A percentile compares a stretch with the other conserved stretches of the same genome.
Evolutionary conservation across 306 rosid species (phyloP).

Genomic region (Dryas drummondii): DNA sequence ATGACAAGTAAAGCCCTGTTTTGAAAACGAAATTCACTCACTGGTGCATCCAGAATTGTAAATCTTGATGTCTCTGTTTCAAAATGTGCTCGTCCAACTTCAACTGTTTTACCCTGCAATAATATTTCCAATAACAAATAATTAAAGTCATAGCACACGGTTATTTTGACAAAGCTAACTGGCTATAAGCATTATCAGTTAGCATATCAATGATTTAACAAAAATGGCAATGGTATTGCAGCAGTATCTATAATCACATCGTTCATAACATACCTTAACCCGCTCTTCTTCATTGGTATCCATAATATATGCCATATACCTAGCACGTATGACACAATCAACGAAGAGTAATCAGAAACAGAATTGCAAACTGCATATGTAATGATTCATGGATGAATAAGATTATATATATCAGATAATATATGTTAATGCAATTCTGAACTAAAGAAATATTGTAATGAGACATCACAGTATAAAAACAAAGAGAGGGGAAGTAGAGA

Average conservation of each 20-base stretch:
- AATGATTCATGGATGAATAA: neutral
- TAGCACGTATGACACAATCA: slow-evolving; percentile 31
- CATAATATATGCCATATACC: slow-evolving; percentile 99
- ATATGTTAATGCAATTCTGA: neutral
- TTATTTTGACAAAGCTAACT: neutral
- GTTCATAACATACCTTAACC: slow-evolving; percentile 55
- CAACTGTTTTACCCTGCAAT: slow-evolving; percentile 92
- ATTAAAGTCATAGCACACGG: neutral
- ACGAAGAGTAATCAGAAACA: slow-evolving; percentile 7
- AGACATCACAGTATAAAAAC: neutral
- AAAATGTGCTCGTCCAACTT: slow-evolving; percentile 98
- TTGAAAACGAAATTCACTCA: slow-evolving; percentile 42
- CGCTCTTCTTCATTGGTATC: slow-evolving; percentile 99
- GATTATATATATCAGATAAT: neutral
- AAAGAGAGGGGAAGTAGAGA: neutral
- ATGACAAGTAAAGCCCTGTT: neutral
- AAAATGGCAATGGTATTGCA: neutral
- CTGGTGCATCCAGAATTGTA: slow-evolving; percentile 98
- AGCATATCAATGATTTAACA: neutral
- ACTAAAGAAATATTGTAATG: neutral
- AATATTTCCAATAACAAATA: slow-evolving; percentile 4
- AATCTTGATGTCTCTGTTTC: slow-evolving; percentile 88
- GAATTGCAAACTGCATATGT: neutral
- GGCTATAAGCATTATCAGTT: slow-evolving; percentile 3
- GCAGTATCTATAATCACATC: neutral